Evolutionary conservation across 208 protist species (phyloP), one percentile per base, ranked within the genome.

Genomic region (Plasmodiophora brassicae): DNA sequence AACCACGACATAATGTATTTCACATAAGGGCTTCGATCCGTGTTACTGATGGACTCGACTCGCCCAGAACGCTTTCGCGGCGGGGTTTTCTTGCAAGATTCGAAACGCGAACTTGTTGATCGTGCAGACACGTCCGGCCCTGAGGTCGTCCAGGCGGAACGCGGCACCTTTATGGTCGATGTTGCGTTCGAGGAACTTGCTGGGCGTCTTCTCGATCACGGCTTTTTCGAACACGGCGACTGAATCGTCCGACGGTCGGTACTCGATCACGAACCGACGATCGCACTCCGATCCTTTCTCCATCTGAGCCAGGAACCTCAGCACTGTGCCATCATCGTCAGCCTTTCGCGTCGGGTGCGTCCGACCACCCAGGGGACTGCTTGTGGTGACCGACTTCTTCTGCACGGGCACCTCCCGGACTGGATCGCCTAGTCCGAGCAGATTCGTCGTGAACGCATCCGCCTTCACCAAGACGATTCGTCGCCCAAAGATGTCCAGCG

Each of bases 91-190:
- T 32, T 78, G 32, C 32, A 78, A 14, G 14, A 78, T 32, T 8
- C 32, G 32, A 38, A 78, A 78, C 41, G 10, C 32, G 41, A 78
- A 78, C n/a, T 78, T 78, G 65, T 78, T 78, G 41, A 78, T 78
- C 5, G n/a, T 32, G 65, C 65, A 78, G n/a, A 32, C 41, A 38
- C 65, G 5, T n/a, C n/a, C 65, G 5, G n/a, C 65, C 41, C n/a
- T n/a, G 20, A 78, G n/a, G 41, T 78, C 65, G 32, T 78, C 65
- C 14, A 78, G 14, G n/a, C 65, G 65, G 65, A 78, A 78, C n/a
- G 32, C 65, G 41, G 32, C 65, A 38, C 65, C 65, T 32, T 78
- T 78, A 78, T 78, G n/a, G 10, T 78, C n/a, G 5, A 32, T 5
- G 5, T n/a, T 78, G 32, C 65, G 32, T 32, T 78, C 65, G 32